Percentiles rank a stretch among this genome's conserved stretches.
Evolutionary conservation across 2,329 filamentous ascomycete species (phyloP).

Genomic region (Trichoderma semiorbis): DNA sequence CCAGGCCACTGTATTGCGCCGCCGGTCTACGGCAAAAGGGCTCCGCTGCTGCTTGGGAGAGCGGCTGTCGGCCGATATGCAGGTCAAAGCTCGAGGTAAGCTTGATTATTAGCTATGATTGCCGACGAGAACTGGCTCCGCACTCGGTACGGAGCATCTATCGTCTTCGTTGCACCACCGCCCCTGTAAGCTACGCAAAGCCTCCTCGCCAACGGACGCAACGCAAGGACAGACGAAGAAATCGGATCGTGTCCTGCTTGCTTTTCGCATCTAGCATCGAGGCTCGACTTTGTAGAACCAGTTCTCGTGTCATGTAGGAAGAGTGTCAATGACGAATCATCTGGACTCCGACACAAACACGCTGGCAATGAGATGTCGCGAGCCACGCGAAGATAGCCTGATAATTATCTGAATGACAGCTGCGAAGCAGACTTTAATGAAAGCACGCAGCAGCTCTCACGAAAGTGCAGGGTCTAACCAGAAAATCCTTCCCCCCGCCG

Average conservation of each 20-base stretch:
- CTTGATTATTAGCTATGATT: constrained; percentile 13
- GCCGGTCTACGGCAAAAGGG: neutral
- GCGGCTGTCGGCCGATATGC: neutral
- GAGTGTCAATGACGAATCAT: neutral
- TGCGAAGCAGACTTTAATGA: neutral
- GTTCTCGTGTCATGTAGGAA: neutral
- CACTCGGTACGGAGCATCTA: neutral
- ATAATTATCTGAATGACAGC: neutral
- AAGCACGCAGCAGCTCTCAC: neutral
- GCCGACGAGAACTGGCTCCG: neutral
- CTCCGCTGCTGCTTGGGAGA: neutral
- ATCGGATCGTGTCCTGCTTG: neutral
- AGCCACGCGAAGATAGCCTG: neutral
- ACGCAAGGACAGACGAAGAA: neutral
- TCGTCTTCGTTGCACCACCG: neutral
- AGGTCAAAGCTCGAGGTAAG: neutral
- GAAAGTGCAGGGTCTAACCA: neutral
- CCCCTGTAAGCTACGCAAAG: neutral
- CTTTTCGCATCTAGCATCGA: neutral
- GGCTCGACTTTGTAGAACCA: neutral
- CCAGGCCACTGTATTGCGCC: neutral
- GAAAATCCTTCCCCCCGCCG: neutral
- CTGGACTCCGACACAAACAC: too few relatives aligned
- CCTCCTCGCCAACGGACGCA: neutral
- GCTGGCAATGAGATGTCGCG: neutral